These are phyloP conservation scores for Phylloporus arenicola DNA, from an alignment of 768 basidiomycete species.

Conservation along the genomic window DNA sequence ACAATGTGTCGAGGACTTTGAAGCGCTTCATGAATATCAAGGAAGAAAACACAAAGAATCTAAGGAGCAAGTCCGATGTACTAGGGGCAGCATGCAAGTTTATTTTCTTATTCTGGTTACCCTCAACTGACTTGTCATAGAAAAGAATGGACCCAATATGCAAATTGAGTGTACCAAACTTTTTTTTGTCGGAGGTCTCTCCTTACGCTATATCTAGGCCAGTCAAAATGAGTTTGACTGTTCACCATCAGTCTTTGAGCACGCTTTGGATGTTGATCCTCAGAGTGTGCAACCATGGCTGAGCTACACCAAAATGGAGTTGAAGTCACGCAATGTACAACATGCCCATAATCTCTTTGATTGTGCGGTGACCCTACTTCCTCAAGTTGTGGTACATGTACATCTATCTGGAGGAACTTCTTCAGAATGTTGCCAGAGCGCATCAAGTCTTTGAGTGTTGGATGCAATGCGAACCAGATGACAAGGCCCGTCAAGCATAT, in stretches of 20 bases:
- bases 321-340: conserved; percentile 95
- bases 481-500: conserved; percentile 99
- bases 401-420: conserved; percentile 94
- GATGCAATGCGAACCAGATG: conserved; percentile 99
- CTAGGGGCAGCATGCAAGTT: conserved; percentile 72
- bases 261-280: conserved; percentile 93
- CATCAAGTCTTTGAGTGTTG: conserved; percentile 98
- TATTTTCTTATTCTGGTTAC: not conserved
- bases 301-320: conserved; percentile 93
- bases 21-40: conserved; percentile 84
- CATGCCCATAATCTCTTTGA: conserved; percentile 97
- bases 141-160: conserved; percentile 85
- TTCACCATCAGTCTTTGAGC: conserved; percentile 92
- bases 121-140: conserved; percentile 31
- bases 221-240: conserved; percentile 95
- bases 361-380: conserved; percentile 92
- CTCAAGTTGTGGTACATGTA: conserved; percentile 99
- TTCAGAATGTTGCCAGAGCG: conserved; percentile 93
- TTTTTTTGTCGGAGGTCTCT: not conserved
- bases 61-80: conserved; percentile 80
- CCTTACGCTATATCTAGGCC: conserved; percentile 44
- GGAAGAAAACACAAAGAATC: conserved; percentile 91
- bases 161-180: conserved; percentile 55
- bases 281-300: conserved; percentile 90
- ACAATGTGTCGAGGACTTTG: conserved; percentile 94